Evolutionary conservation across 176 grass and related monocot species (phyloP), one percentile per base, ranked within the genome.

Genomic region (Carex cristatella): DNA sequence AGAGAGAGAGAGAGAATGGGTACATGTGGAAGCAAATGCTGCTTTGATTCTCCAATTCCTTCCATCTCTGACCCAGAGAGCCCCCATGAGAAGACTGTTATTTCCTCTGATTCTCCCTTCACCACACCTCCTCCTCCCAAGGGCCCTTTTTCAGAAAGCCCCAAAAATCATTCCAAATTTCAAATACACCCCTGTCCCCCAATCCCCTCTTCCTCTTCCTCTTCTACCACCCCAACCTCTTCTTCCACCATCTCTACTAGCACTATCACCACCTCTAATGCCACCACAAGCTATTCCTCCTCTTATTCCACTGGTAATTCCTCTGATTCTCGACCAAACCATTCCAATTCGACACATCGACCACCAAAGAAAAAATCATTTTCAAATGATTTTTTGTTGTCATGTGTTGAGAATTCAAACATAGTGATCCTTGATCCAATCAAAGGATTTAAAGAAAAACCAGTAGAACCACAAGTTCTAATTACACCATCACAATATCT

Each of bases 21-120:
- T 46, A 83, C 65, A 69, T 83, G 81, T 55, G 81, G 33, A 83
- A 83, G 81, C 81, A 83, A 83, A 9, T 83, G 81, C 63, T 83
- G 74, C 74, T 79, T 58, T 14, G 49, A 28, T 57, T 58, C 74
- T 69, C 61, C 81, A 54, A 54, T 3, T 51, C 42, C 63, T 31
- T 69, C 62, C 11, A 83, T 68, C 44, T 83, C 81, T 7, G 81
- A 69, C 4, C 63, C 81, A 54, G 63, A 54, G 30, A 83, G 63
- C 42, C 81, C 81, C 65, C 62, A 67, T 32, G 81, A 69, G 13
- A 83, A 83, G 40, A 35, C 13, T 10, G 46, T 69, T 53, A 64
- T 83, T 37, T 53, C 19, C 15, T 67, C 63, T 65, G 33, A 14
- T 28, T 18, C 79, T 55, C 63, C 81, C 38, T 5, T 63, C 79